Evolutionary conservation across 2,329 filamentous ascomycete species (phyloP), one percentile per base, ranked within the genome.

Genomic region (Aureobasidium sp.): DNA sequence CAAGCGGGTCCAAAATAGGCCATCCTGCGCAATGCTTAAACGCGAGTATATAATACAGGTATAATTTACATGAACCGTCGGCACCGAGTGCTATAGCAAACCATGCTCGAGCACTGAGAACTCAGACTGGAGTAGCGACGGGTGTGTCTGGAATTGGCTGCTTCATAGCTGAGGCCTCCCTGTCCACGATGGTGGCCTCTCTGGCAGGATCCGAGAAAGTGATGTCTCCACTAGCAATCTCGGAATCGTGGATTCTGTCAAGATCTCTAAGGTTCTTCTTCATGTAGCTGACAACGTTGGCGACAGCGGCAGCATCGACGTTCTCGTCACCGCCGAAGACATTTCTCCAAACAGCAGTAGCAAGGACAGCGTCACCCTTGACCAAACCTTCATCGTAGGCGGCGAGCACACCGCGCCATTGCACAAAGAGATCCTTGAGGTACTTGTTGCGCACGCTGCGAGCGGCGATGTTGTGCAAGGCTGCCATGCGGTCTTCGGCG

Each of bases 291-390:
- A 87, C 84, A 59, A 90, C 82, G 64, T 78, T 74, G 5, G 84
- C 86, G 62, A 90, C 70, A 68, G 82, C 81, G 53, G 77, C 77
- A 68, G 85, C 79, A 73, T 89, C 83, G 20, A 87, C 79, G 61
- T 87, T 80, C 63, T 84, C 79, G 49, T 78, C 79, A 25, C 84
- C 90, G 77, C 93, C 91, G 81, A 91, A 96, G 62, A 99, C 72
- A 75, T 97, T 97, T 70, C 94, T 83, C 94, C 94, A 99, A 52
- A 99, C 80, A 9, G 94, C 94, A 45, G 88, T 82, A 3, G 87
- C 90, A 15, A 94, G 80, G 62, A 90, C 84, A 15, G 89, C 87
- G 72, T 95, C 90, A 11, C 88, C 88, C 73, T 86, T 87, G 67
- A 86, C 80, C 48, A 95, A 72, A 0, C 89, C 90, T 77, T 94